These are phyloP conservation scores for Aspergillus sergii DNA, from an alignment of 2,329 filamentous ascomycete species.

Conservation along the genomic window DNA sequence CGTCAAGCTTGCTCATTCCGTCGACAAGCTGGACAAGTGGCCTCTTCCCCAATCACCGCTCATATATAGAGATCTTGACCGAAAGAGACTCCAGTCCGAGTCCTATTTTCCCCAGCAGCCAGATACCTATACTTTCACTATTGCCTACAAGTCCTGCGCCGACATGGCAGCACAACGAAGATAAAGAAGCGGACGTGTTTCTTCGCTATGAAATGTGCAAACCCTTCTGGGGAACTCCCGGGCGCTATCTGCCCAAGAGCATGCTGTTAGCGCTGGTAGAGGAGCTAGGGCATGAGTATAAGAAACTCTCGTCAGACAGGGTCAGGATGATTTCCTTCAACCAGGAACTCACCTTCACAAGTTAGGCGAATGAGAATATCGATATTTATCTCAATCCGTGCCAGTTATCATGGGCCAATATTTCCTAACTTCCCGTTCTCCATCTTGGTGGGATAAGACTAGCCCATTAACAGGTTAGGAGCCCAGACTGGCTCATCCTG, in stretches of 20 bases:
- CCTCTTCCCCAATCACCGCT: no score
- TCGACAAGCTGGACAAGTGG: no score
- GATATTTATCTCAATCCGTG: no score
- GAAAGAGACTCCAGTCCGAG: slow-evolving; percentile 13
- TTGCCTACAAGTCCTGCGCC: slow-evolving; percentile 18
- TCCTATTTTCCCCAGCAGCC: slow-evolving; percentile 14
- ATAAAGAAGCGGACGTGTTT: neutral
- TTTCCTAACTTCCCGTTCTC: no score
- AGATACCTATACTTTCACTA: slow-evolving; percentile 26
- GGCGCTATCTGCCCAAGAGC: slow-evolving; percentile 14
- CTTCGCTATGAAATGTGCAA: slow-evolving; percentile 9
- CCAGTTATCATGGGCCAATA: no score
- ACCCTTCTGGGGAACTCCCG: slow-evolving; percentile 18
- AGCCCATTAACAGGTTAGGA: no score
- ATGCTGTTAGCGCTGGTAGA: slow-evolving; percentile 16
- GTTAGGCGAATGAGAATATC: no score
- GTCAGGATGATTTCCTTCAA: no score
- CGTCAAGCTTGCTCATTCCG: no score
- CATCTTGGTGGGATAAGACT: no score
- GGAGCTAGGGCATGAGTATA: slow-evolving; percentile 9
- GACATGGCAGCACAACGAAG: slow-evolving; percentile 9
- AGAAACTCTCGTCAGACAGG: neutral
- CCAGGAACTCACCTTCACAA: no score
- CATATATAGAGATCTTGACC: neutral
- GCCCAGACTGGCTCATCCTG: no score